Base-by-base conservation (phyloP, 2,329 filamentous ascomycete species). In the Fusarium concolor region DNA sequence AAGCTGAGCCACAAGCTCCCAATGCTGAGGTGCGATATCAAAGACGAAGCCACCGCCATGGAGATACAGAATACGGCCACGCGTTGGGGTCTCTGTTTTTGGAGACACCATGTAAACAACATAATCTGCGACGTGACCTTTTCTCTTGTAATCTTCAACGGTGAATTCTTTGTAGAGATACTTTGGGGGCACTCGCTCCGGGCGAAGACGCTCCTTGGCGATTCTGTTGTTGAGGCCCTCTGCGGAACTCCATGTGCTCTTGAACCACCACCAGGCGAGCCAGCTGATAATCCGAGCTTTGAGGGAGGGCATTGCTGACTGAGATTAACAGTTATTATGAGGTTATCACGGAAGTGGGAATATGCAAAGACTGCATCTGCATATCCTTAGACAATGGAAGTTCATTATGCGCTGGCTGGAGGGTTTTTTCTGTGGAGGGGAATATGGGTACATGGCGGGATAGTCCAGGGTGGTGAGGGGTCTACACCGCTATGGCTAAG, bases 31-130 rank as follows among this genome's bases (percentile, higher is more conserved):
- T 0, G 53, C 55, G 41, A 77, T 74, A 33, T 75, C 75, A 53
- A 77, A 76, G 56, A 77, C 65, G 49, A 76, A 73, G 44, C 68
- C 70, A 22, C 76, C 76, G 46, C 76, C 76, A 43, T 78, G 76
- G 22, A 75, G 66, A 50, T 77, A 78, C 35, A 78, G 54, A 38
- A 78, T 71, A 17, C 75, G 76, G 3, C 70, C 73, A 33, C 73
- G 65, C 29, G 67, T 65, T 2, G 75, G 74, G 37, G 67, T 62
- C 38, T 75, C 75, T 7, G 76, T 73, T 59, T 78, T 76, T 52
- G 76, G 73, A 5, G 74, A 65, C n/a, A 78, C 67, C 17, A 75
- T 74, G 35, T 73, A 76, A 39, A 78, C 72, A 6, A 45, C 35
- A 51, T 68, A 70, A 15, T 67, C 45, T 18, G 65, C 47, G 18